Evolutionary conservation across 805 yeast genomes (phyloP).

Genomic region (Ogataea corticis): DNA sequence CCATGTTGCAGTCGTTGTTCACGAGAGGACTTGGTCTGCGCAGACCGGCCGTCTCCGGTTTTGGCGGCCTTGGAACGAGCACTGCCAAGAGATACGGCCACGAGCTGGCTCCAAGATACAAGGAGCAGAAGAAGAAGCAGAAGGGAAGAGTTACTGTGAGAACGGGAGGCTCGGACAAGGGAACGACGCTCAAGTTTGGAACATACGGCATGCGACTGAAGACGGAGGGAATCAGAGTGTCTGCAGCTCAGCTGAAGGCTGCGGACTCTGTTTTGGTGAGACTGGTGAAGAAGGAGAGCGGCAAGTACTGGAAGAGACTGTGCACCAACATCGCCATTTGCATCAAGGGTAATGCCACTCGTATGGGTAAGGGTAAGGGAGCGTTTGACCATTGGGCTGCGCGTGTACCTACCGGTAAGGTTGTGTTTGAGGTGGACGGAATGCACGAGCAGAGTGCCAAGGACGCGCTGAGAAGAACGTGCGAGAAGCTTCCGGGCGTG

Average conservation of each 20-base stretch:
- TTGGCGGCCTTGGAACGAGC: conserved; percentile 11
- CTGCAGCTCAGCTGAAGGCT: conserved; percentile 86
- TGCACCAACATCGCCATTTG: conserved; percentile 88
- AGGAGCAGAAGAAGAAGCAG: conserved; percentile 69
- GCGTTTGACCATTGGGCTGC: conserved; percentile 96
- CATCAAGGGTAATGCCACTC: conserved; percentile 95
- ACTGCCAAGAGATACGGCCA: conserved; percentile 51
- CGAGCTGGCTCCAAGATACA: conserved; percentile 76
- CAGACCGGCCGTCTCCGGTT: conserved; percentile 2
- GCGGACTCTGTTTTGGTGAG: conserved; percentile 88
- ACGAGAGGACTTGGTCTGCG: not conserved
- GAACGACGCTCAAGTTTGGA: conserved; percentile 81
- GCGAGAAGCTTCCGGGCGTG: conserved; percentile 87
- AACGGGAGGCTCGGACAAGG: conserved; percentile 91
- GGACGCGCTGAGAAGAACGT: conserved; percentile 87
- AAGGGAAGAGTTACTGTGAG: conserved; percentile 95
- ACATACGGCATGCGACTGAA: conserved; percentile 82
- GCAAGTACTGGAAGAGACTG: conserved; percentile 75
- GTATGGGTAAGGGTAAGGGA: conserved; percentile 99
- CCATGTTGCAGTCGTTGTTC: conserved; percentile 3
- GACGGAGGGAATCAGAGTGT: conserved; percentile 82
- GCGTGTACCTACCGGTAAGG: conserved; percentile 93
- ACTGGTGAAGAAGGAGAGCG: conserved; percentile 76
- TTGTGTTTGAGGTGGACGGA: conserved; percentile 75
- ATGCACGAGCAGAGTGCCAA: conserved; percentile 88